These are phyloP conservation scores for Juglanconis juglandina DNA, from an alignment of 2,329 filamentous ascomycete species.

Conservation along the genomic window DNA sequence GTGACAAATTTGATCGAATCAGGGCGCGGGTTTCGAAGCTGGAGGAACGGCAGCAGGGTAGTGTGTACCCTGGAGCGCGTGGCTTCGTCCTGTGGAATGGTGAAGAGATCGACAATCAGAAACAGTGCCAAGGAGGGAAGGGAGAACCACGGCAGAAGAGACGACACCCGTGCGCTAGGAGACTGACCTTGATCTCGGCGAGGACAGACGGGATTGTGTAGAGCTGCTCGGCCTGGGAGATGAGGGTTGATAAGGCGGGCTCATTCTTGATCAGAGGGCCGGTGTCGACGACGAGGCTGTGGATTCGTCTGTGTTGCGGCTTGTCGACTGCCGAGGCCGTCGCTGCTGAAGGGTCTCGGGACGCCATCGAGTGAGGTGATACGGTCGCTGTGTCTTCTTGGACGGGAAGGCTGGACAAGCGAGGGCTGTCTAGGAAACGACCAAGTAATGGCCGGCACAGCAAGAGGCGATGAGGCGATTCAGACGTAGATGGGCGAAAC, in stretches of 20 bases:
- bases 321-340: not conserved
- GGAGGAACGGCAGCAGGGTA: slow-evolving; percentile 80
- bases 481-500: not conserved
- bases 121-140: not conserved
- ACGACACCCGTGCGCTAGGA: not conserved
- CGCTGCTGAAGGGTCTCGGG: not conserved
- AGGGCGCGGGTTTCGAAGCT: slow-evolving; percentile 67
- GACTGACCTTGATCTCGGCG: slow-evolving; percentile 69
- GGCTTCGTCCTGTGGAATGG: slow-evolving; percentile 69
- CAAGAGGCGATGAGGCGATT: no score
- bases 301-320: slow-evolving; percentile 59
- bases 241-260: slow-evolving; percentile 75
- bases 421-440: no score
- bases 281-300: slow-evolving; percentile 84
- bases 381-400: no score
- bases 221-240: slow-evolving; percentile 71
- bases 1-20: slow-evolving; percentile 76
- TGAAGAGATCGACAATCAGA: not conserved
- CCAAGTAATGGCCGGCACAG: no score
- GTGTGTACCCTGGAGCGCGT: slow-evolving; percentile 80
- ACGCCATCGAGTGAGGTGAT: not conserved
- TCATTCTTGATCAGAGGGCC: slow-evolving; percentile 93
- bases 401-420: no score
- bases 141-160: not conserved
- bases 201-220: slow-evolving; percentile 84